Evolutionary conservation across 306 rosid genomes (phyloP).

Genomic region (Cyamopsis tetragonoloba): DNA sequence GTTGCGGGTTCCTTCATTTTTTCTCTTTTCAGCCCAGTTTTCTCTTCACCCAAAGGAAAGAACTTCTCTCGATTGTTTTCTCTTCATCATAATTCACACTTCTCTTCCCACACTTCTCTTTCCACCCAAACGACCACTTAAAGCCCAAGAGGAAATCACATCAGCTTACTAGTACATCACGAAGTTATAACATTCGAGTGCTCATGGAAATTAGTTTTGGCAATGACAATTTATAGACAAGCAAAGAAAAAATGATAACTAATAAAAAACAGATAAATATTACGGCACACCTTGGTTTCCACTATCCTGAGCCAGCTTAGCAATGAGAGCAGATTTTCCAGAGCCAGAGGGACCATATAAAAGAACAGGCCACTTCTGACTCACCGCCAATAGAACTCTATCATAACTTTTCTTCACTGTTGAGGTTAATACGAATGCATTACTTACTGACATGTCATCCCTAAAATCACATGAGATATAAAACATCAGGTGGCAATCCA

Average conservation of each 20-base stretch:
- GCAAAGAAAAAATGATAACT: background rate
- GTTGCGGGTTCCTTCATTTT: too few relatives aligned
- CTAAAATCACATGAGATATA: constrained; percentile 39
- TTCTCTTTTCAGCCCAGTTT: too few relatives aligned
- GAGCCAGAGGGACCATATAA: constrained; percentile 79
- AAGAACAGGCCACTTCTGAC: constrained; percentile 90
- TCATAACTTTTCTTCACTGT: constrained; percentile 59
- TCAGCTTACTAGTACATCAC: constrained; percentile 15
- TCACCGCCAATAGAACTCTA: constrained; percentile 62
- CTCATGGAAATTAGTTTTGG: background rate
- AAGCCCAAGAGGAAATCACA: background rate
- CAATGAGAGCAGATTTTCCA: constrained; percentile 83
- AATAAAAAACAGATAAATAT: background rate
- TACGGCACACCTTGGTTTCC: constrained; percentile 40
- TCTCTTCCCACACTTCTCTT: too few relatives aligned
- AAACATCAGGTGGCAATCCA: background rate
- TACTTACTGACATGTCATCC: constrained; percentile 33
- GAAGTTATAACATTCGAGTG: background rate
- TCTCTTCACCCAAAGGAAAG: too few relatives aligned
- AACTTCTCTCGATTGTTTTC: too few relatives aligned
- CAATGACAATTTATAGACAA: constrained; percentile 13
- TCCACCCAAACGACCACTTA: too few relatives aligned
- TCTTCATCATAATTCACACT: too few relatives aligned
- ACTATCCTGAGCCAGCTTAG: constrained; percentile 62
- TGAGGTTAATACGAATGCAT: constrained; percentile 59